Conservation (phyloP, 108 stramenopile genomes). For the Fistulifera solaris region DNA sequence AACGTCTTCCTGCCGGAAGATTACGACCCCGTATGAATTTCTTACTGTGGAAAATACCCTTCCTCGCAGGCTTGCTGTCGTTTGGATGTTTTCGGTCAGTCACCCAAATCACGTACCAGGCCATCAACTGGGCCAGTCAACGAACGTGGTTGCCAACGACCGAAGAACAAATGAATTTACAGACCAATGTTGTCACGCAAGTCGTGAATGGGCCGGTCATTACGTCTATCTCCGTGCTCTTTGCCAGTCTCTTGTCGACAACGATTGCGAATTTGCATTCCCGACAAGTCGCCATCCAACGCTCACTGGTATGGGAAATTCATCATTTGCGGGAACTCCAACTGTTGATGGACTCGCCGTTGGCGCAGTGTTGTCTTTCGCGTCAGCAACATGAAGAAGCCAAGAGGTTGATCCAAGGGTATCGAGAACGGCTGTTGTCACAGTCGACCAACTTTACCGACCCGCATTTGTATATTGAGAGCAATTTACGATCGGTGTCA, state of each 20-base stretch:
- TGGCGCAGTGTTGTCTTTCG: neutral
- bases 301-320: constrained; percentile 1
- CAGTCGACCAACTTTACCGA: neutral
- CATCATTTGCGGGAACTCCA: constrained; percentile 1
- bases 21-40: no score
- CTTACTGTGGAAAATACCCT: constrained; percentile 1
- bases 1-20: no score
- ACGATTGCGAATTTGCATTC: constrained; percentile 8
- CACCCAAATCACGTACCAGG: neutral
- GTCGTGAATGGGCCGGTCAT: constrained; percentile 22
- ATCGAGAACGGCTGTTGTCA: neutral
- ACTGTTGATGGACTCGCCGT: neutral
- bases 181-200: constrained; percentile 14
- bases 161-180: constrained; percentile 4
- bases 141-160: constrained; percentile 7
- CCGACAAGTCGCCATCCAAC: constrained; percentile 1
- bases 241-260: constrained; percentile 7
- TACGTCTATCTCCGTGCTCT: constrained; percentile 16
- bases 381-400: no score
- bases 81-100: neutral
- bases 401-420: neutral
- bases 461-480: neutral
- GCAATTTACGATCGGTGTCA: neutral
- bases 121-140: constrained; percentile 4
- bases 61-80: neutral